Evolutionary conservation across 257 asterid genomes (phyloP), one percentile per base, ranked within the genome.

Genomic region (Salvia miltiorrhiza): DNA sequence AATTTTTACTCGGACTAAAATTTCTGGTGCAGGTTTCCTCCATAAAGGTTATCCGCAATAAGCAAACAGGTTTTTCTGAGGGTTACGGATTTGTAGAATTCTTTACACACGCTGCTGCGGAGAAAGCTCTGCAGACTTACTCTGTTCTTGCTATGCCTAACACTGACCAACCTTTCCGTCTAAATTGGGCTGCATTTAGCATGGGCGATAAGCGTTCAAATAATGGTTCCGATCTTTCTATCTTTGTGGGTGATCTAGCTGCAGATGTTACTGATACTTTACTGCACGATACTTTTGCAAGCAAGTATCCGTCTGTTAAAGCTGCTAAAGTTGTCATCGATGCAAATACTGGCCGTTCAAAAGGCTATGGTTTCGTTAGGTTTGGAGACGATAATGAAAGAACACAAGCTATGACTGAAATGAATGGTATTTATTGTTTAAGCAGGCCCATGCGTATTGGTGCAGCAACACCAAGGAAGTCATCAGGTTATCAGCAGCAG

Each of bases 111-210:
- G 77, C 85, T 40, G 85, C 88, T 33, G 98, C 98, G n/a, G 98
- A 93, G 86, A 90, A 90, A 74, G 90, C 84, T 60, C 79, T 93
- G 65, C 90, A 86, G 24, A 55, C 93, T 37, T 90, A 78, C 72
- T 17, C 90, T 48, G 70, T 86, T 74, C 65, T 86, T 47, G 77
- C 73, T 50, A 92, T 92, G 98, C 98, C 98, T 6, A 88, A 85
- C 79, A 75, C 93, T 1, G 96, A 88, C 20, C 98, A 90, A 54
- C 86, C 79, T 61, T 93, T 93, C 78, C 96, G 95, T 54, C 72
- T 93, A 79, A 93, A 93, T 72, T 93, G 98, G 98, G 98, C 98
- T 35, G 80, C 96, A 63, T 92, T 90, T 77, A 92, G 98, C 95
- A 85, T 83, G 85, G 96, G 98, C 5, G 98, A 93, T 43, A 90